Percentiles rank a stretch among this genome's conserved stretches.
Conservation (phyloP, 257 asterid genomes). For the Nicotiana tomentosiformis region DNA sequence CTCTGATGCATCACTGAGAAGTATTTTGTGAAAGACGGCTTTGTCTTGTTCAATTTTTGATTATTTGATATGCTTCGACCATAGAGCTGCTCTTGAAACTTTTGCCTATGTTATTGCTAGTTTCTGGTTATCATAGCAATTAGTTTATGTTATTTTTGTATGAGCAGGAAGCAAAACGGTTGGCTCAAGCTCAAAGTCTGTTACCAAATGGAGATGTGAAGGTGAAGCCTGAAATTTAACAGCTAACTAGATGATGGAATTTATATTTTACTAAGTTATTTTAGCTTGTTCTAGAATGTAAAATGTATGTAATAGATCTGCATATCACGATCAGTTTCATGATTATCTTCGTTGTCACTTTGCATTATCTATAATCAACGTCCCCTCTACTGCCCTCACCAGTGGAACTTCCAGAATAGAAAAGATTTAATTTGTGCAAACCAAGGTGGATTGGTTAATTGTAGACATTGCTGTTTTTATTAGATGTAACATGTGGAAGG, state of each 20-base stretch:
- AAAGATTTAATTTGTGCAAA: neutral
- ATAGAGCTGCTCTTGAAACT: neutral
- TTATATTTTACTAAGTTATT: neutral
- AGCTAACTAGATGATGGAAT: neutral
- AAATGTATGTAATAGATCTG: neutral
- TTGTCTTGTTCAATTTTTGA: neutral
- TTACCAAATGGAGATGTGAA: conserved; percentile 61
- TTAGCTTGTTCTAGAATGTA: neutral
- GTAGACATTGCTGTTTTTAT: neutral
- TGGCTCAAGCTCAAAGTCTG: conserved; percentile 39
- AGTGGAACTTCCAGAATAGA: neutral
- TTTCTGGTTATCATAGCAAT: neutral
- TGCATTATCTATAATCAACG: neutral
- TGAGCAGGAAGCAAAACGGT: conserved; percentile 51
- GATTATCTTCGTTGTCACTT: neutral
- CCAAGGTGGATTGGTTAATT: neutral
- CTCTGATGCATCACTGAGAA: neutral
- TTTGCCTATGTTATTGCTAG: neutral
- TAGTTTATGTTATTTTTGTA: neutral
- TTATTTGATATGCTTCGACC: neutral
- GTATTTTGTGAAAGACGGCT: neutral
- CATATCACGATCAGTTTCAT: neutral
- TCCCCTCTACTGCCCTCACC: neutral
- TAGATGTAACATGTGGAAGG: neutral
- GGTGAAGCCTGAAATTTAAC: conserved; percentile 39